A percentile compares a stretch with the other conserved stretches of the same genome.
phyloP scores from a whole-genome alignment of 2,329 filamentous ascomycete genomes.

The Chrysoporthe cubensis region DNA sequence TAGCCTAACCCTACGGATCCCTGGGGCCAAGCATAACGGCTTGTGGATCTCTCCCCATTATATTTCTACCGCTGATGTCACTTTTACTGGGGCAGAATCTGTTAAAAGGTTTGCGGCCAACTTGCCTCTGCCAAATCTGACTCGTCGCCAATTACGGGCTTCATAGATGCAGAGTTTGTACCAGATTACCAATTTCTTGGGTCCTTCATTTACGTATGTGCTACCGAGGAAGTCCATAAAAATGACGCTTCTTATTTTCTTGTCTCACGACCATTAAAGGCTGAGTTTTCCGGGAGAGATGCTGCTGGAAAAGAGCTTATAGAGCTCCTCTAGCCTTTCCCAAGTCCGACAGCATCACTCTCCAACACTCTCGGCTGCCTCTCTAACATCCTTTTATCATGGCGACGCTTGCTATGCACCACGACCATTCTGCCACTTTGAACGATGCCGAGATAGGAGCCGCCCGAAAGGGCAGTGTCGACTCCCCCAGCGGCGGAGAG shows the following conservation, averaged over 20 bases:
- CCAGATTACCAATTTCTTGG: conserved; percentile 9
- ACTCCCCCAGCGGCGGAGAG: conserved; percentile 35
- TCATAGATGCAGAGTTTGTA: conserved; percentile 11
- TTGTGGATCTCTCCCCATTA: conserved; percentile 5
- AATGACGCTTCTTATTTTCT: conserved; percentile 5
- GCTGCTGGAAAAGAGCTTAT: not conserved
- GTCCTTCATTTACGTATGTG: conserved; percentile 6
- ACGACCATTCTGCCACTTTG: conserved; percentile 21
- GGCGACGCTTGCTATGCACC: conserved; percentile 22
- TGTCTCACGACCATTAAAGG: not conserved
- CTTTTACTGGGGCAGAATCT: conserved; percentile 11
- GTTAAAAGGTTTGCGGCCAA: not conserved
- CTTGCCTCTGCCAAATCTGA: conserved; percentile 9
- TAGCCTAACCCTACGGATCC: not conserved
- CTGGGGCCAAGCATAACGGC: conserved; percentile 3
- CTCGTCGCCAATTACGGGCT: conserved; percentile 10
- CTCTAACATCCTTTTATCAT: conserved; percentile 9
- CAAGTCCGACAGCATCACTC: not conserved
- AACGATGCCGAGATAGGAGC: conserved; percentile 18
- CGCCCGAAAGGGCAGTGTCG: conserved; percentile 19
- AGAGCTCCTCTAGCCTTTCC: not conserved
- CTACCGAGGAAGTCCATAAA: not conserved
- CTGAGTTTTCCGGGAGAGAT: not conserved
- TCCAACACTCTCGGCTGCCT: not conserved
- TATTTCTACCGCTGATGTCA: conserved; percentile 6